Percentiles rank a stretch among this genome's conserved stretches.
Conservation (phyloP, 2,329 filamentous ascomycete genomes). For the Colletotrichum abscissum region DNA sequence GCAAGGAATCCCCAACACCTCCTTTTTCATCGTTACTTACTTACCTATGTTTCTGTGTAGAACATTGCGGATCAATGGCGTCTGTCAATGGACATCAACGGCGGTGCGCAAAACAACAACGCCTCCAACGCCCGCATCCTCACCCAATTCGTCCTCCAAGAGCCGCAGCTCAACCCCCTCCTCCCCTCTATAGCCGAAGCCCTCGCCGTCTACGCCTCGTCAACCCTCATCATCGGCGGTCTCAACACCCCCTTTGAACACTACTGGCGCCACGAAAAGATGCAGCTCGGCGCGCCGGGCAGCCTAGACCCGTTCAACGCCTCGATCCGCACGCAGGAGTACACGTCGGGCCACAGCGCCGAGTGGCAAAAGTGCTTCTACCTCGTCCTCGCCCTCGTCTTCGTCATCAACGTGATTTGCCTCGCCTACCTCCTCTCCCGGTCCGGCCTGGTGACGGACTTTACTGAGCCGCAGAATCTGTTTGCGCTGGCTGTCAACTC, state of each 20-base stretch:
- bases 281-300: conserved; percentile 55
- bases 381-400: conserved; percentile 72
- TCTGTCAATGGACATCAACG: conserved; percentile 64
- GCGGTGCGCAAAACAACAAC: conserved; percentile 64
- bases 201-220: conserved; percentile 75
- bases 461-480: conserved; percentile 80
- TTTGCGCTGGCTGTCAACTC: conserved; percentile 78
- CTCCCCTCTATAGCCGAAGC: conserved; percentile 80
- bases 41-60: conserved; percentile 31
- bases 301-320: conserved; percentile 71
- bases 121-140: conserved; percentile 70
- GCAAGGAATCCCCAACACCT: conserved; percentile 34
- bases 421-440: conserved; percentile 68
- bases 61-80: conserved; percentile 66
- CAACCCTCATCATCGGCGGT: conserved; percentile 71
- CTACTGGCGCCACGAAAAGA: conserved; percentile 59
- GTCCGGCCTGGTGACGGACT: conserved; percentile 77
- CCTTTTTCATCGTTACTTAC: background rate
- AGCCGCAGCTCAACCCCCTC: conserved; percentile 54
- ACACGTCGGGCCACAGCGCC: conserved; percentile 73
- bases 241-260: conserved; percentile 70
- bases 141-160: conserved; percentile 62
- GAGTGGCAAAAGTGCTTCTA: conserved; percentile 76
- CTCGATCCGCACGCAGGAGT: conserved; percentile 72
- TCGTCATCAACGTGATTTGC: conserved; percentile 74